Base-by-base conservation (phyloP, 768 basidiomycete species). In the Floccularia luteovirens region DNA sequence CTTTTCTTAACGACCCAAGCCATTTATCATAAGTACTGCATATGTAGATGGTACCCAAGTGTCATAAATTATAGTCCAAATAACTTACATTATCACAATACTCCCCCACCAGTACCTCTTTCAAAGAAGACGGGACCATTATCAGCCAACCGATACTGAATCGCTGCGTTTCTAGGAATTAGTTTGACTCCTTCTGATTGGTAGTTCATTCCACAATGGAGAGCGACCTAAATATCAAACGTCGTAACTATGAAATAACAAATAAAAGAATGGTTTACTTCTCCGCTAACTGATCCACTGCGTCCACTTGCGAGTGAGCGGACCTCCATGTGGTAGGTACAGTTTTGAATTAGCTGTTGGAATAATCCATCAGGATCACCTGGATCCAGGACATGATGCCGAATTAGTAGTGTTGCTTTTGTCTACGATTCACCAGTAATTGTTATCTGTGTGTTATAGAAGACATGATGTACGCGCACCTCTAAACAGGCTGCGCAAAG, bases 201-300 rank as follows among this genome's bases (percentile, higher is more conserved):
- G 48, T 49, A 8, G 62, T 61, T 28, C 59, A 75, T 67, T 8
- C 82, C 81, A 4, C 61, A 49, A 52, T 83, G 82, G n/a, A 83
- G 51, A 16, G 78, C 74, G 24, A 82, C 58, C 85, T 85, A 44
- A 4, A 35, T n/a, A 24, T 14, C 7, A 19, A 25, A n/a, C 13
- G 14, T 44, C 24, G 28, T 23, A 36, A 38, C 35, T 27, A 14
- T 27, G 31, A 10, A 37, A 35, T 8, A 27, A 27, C 7, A 14
- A 38, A 23, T 11, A 12, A 10, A 31, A 20, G 33, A 44, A 37
- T 36, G 38, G 43, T 66, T 14, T 37, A 84, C 87, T 69, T 88
- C 82, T 14, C 87, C 88, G 43, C 77, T 85, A 21, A 90, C 81
- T 16, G 77, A 67, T 2, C 85, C 86, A 45, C 88, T 90, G 19